Conservation (phyloP, 805 yeast genomes). For the Trichomonascus vanleenenianus region DNA sequence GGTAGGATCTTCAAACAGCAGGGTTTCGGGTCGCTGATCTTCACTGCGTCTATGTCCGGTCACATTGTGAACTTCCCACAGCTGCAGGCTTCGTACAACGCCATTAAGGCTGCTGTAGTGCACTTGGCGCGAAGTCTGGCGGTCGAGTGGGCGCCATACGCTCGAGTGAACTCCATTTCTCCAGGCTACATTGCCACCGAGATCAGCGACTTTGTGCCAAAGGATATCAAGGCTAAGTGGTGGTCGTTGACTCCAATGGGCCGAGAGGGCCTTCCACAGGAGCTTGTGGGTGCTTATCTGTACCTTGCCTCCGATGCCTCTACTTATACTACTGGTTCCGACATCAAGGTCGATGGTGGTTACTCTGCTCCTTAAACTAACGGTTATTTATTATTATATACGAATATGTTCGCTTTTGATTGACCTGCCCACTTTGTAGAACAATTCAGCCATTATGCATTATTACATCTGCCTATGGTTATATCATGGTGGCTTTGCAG, state of each 20-base stretch:
- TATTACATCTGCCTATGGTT: too few species aligned
- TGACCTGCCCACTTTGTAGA: too few species aligned
- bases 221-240: slow-evolving; percentile 43
- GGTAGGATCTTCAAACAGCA: slow-evolving; percentile 69
- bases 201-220: slow-evolving; percentile 43
- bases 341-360: slow-evolving; percentile 74
- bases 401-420: too few species aligned
- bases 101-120: slow-evolving; percentile 76
- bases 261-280: slow-evolving; percentile 65
- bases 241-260: slow-evolving; percentile 54
- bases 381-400: background rate
- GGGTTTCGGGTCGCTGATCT: slow-evolving; percentile 68
- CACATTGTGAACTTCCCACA: slow-evolving; percentile 84
- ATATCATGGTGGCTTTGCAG: too few species aligned
- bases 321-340: slow-evolving; percentile 72
- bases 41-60: slow-evolving; percentile 87
- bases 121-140: slow-evolving; percentile 75
- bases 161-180: slow-evolving; percentile 73
- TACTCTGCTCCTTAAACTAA: slow-evolving; percentile 42
- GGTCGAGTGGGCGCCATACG: slow-evolving; percentile 83
- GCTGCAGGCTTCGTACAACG: slow-evolving; percentile 77
- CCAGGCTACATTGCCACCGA: slow-evolving; percentile 85
- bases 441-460: too few species aligned
- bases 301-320: slow-evolving; percentile 78
- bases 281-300: slow-evolving; percentile 70